Conservation (phyloP, 2,329 filamentous ascomycete species). For the Stagonosporopsis rhizophila region DNA sequence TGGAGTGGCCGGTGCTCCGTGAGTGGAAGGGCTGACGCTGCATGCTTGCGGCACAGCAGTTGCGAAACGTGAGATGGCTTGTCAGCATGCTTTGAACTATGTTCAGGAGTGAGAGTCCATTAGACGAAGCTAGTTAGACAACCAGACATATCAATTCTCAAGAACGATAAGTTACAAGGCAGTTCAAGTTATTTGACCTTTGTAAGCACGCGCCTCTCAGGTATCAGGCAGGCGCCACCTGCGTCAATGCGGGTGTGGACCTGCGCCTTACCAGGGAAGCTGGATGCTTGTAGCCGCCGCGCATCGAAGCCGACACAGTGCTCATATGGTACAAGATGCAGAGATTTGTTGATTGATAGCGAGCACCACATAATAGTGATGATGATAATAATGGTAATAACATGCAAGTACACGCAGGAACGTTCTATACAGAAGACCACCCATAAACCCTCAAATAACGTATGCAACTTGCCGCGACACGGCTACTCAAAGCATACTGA, state of each 20-base stretch:
- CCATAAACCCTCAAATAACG: background rate
- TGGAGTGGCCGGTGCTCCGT: slow-evolving; percentile 1
- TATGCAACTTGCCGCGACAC: slow-evolving; percentile 16
- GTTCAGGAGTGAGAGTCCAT: background rate
- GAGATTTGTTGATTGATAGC: background rate
- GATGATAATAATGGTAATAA: slow-evolving; percentile 4
- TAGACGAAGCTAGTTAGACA: background rate
- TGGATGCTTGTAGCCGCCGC: background rate
- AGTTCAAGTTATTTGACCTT: background rate
- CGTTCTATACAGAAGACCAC: slow-evolving; percentile 12
- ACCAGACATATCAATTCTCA: background rate
- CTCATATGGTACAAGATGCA: background rate
- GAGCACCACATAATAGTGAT: background rate
- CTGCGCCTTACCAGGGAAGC: background rate
- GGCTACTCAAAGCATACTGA: background rate
- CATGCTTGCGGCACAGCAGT: background rate
- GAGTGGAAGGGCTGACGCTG: background rate
- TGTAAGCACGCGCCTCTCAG: background rate
- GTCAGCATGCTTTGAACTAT: background rate
- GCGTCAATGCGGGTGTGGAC: slow-evolving; percentile 6
- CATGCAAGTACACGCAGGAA: slow-evolving; percentile 12
- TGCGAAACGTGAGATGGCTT: background rate
- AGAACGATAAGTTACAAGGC: background rate
- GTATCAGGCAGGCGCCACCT: slow-evolving; percentile 6
- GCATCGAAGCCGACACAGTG: background rate